These are phyloP conservation scores for Bruguiera hainesii DNA, from an alignment of 441 rosid genomes.

Conservation along the genomic window DNA sequence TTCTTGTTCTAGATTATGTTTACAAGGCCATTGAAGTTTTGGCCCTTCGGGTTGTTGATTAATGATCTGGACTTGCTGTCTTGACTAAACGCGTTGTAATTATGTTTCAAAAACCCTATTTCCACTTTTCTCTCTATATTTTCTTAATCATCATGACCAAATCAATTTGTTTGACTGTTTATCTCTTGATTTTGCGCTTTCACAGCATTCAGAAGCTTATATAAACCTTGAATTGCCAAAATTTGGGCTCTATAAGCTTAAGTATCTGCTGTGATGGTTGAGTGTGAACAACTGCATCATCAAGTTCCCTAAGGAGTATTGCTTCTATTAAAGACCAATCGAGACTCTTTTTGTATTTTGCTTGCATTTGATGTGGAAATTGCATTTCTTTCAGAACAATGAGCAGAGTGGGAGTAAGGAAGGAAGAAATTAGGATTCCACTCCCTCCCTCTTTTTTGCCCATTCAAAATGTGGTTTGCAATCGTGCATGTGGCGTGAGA, in stretches of 20 bases:
- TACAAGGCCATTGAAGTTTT: slow-evolving; percentile 85
- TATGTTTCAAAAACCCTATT: background rate
- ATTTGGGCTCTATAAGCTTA: background rate
- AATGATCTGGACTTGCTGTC: background rate
- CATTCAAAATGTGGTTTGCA: too few species aligned
- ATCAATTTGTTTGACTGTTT: too few species aligned
- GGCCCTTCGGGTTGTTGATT: slow-evolving; percentile 79
- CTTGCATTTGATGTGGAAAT: background rate
- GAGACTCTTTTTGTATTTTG: too few species aligned
- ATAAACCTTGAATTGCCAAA: background rate
- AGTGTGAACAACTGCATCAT: background rate
- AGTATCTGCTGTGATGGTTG: background rate
- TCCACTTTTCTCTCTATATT: background rate
- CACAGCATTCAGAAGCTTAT: background rate
- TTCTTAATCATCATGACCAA: too few species aligned
- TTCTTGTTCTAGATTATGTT: slow-evolving; percentile 58
- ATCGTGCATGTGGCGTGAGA: too few species aligned
- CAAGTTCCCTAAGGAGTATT: background rate
- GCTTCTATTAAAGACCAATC: too few species aligned
- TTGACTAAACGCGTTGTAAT: background rate
- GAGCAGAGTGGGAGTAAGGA: too few species aligned
- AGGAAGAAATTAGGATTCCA: too few species aligned
- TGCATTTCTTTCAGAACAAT: background rate
- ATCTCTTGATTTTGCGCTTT: too few species aligned
- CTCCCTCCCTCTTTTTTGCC: too few species aligned